Evolutionary conservation across 768 basidiomycete genomes (phyloP).

Genomic region (Filobasidium floriforme): DNA sequence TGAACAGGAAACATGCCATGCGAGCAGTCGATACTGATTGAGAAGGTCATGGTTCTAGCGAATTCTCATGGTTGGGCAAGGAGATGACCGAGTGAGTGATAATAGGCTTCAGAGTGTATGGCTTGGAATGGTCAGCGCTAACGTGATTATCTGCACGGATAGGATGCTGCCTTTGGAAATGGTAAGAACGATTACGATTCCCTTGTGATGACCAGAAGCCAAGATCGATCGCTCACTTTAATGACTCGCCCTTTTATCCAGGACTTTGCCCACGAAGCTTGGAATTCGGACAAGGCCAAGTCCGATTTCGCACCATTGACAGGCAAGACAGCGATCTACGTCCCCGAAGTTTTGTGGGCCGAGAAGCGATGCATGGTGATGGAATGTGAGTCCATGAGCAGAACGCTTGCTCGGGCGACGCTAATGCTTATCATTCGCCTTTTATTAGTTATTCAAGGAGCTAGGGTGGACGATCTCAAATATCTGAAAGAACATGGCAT

Average conservation of each 20-base stretch:
- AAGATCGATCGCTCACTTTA: constrained; percentile 19
- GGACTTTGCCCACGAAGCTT: constrained; percentile 86
- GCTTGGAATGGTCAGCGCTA: background rate
- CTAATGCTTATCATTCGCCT: background rate
- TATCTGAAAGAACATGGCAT: constrained; percentile 76
- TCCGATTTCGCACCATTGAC: constrained; percentile 63
- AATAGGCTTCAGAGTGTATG: background rate
- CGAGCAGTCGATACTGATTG: background rate
- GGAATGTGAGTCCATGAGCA: constrained; percentile 56
- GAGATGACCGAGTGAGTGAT: constrained; percentile 64
- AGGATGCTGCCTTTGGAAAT: constrained; percentile 25
- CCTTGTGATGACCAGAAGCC: background rate
- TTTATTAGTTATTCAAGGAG: constrained; percentile 54
- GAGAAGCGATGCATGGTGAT: constrained; percentile 81
- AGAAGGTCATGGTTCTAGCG: constrained; percentile 38
- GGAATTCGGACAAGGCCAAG: constrained; percentile 65
- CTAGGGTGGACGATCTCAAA: constrained; percentile 74
- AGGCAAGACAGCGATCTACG: constrained; percentile 66
- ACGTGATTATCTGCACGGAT: background rate
- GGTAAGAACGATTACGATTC: constrained; percentile 1
- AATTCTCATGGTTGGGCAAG: constrained; percentile 84
- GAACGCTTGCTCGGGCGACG: background rate
- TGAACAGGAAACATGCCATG: background rate
- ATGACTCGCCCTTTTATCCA: constrained; percentile 61
- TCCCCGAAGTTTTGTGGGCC: constrained; percentile 68